Base-by-base conservation (phyloP, 1,139 yeast genomes). In the Yamadazyma mexicana region DNA sequence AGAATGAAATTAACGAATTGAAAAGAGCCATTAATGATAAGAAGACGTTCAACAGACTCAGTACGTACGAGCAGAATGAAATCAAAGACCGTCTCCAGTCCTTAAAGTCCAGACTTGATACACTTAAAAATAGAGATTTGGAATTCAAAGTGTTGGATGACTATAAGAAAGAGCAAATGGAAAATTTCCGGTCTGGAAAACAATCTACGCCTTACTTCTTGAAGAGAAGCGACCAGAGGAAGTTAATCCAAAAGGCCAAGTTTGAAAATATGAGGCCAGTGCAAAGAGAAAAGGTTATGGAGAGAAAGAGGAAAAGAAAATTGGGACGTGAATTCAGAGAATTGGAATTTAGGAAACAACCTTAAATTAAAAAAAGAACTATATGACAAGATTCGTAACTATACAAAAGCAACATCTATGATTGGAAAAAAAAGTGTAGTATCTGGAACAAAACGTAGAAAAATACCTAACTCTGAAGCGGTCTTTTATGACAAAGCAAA, bases 261-360 rank as follows among this genome's bases (percentile, higher is more conserved):
- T 92, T 84, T 67, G 94, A 87, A 48, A 66, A 70, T 43, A 86
- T 92, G 96, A 87, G 81, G 68, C 69, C 83, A 33, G 74, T 76
- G 45, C 96, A 92, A 59, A 77, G 95, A 54, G 91, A 86, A 51
- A 85, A 84, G 73, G 89, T 85, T 29, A 79, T 92, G 77, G 96
- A 89, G 65, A 79, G 96, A 59, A 87, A 91, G 76, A 79, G 98
- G 58, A 91, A 91, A 85, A 87, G 84, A 77, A 79, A 87, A 61
- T 74, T 91, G 58, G 96, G 96, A 54, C 87, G 86, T 66, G 98
- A 92, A 62, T 84, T 92, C 66, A 82, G 79, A 61, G 81, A 79
- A 57, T 75, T 91, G 71, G 91, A 83, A 56, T 83, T 80, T 54
- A 59, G 46, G 25, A 30, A 40, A 20, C 17, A 33, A 16, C 11